phyloP scores from a whole-genome alignment of 352 stramenopile species.

The Phytophthora colocasiae region DNA sequence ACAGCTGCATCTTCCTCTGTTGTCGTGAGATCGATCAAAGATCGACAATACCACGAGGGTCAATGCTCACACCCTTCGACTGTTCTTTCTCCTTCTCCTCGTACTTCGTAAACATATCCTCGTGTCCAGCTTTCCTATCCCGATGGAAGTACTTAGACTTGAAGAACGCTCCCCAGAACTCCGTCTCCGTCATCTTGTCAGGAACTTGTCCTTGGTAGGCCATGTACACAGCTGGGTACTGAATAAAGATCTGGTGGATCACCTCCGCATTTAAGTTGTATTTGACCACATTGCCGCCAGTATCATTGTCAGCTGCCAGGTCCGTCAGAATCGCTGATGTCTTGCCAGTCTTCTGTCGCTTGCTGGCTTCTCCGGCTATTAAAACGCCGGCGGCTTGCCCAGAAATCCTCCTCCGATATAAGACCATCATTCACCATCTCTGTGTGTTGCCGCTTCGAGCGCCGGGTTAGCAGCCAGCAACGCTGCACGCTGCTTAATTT shows the following conservation, averaged over 20 bases:
- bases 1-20: conserved; percentile 71
- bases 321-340: conserved; percentile 88
- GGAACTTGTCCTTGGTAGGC: conserved; percentile 87
- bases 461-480: conserved; percentile 78
- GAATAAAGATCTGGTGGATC: conserved; percentile 92
- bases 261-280: conserved; percentile 91
- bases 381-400: conserved; percentile 83
- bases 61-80: conserved; percentile 45
- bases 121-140: conserved; percentile 79
- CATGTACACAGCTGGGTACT: conserved; percentile 88
- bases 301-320: conserved; percentile 73
- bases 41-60: conserved; percentile 76
- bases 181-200: conserved; percentile 90
- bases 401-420: conserved; percentile 90
- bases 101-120: conserved; percentile 89
- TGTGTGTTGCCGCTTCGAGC: conserved; percentile 85
- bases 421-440: conserved; percentile 90
- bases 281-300: conserved; percentile 82
- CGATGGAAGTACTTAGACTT: conserved; percentile 92
- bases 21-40: conserved; percentile 77
- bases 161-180: conserved; percentile 91
- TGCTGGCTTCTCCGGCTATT: conserved; percentile 84
- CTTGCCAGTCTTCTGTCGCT: conserved; percentile 86
- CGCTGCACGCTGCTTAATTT: conserved; percentile 87
- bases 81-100: conserved; percentile 82